Evolutionary conservation across 768 basidiomycete genomes (phyloP).

Genomic region (Mycena vulgaris): DNA sequence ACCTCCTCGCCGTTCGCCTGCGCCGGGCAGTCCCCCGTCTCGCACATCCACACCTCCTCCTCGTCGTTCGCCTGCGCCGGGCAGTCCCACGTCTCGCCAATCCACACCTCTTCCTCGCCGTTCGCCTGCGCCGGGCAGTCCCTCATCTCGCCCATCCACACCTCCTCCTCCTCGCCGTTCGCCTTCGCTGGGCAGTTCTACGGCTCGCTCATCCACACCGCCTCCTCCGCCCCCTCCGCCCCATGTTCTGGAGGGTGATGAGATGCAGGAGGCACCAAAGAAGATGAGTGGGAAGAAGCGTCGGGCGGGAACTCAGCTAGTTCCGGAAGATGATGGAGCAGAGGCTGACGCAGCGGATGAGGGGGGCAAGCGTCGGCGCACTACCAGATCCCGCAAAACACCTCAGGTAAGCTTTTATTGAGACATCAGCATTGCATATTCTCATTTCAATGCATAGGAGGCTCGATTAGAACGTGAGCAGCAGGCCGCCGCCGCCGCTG

Average conservation of each 20-base stretch:
- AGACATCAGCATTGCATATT: not conserved
- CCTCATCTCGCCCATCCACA: too few species aligned
- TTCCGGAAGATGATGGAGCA: not conserved
- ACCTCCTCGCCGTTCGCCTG: too few species aligned
- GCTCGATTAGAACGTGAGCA: not conserved
- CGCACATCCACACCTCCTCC: too few species aligned
- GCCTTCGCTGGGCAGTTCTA: not conserved
- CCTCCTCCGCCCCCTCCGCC: not conserved
- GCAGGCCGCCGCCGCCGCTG: not conserved
- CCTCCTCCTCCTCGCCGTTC: too few species aligned
- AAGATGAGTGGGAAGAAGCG: slow-evolving; percentile 5
- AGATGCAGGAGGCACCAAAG: not conserved
- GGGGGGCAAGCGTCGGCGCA: too few species aligned
- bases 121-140: too few species aligned
- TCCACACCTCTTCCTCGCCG: too few species aligned
- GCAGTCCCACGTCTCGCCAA: too few species aligned
- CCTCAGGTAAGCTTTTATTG: slow-evolving; percentile 13
- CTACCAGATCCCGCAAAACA: not conserved
- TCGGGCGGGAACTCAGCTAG: not conserved
- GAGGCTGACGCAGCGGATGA: not conserved
- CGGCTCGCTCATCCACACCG: too few species aligned
- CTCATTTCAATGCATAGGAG: slow-evolving; percentile 11
- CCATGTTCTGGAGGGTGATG: not conserved
- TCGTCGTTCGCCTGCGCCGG: too few species aligned
- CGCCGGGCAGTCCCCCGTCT: too few species aligned